These are phyloP conservation scores for Aurifilum marmelostoma DNA, from an alignment of 2,329 filamentous ascomycete genomes.

Conservation along the genomic window DNA sequence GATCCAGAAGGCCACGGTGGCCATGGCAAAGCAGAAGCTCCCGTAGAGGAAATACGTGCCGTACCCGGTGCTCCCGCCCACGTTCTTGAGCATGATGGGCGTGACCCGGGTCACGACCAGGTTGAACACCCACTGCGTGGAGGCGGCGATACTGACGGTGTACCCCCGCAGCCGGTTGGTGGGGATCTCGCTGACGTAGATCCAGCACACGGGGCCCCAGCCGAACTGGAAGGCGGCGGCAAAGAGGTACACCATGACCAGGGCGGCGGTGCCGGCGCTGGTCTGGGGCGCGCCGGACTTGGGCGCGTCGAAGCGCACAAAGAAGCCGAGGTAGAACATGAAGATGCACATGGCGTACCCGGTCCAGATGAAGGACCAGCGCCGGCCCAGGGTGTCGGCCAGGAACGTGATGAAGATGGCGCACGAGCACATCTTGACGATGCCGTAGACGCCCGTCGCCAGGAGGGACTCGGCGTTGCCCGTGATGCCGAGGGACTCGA, in stretches of 20 bases:
- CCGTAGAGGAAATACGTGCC: conserved; percentile 67
- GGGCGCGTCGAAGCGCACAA: conserved; percentile 53
- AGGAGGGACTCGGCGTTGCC: conserved; percentile 58
- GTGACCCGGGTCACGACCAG: conserved; percentile 64
- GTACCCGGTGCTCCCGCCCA: conserved; percentile 28
- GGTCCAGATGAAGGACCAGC: conserved; percentile 62
- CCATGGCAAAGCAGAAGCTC: conserved; percentile 60
- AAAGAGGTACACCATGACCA: conserved; percentile 67
- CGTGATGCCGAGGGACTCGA: conserved; percentile 41
- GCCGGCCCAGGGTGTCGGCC: conserved; percentile 62
- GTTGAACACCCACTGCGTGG: conserved; percentile 68
- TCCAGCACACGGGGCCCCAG: conserved; percentile 69
- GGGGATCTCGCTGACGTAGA: conserved; percentile 66
- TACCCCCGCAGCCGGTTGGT: conserved; percentile 60
- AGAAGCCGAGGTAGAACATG: conserved; percentile 67
- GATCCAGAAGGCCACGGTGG: conserved; percentile 28
- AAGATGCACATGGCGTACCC: conserved; percentile 35
- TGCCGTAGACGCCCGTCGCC: conserved; percentile 65
- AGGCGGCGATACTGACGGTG: conserved; percentile 64
- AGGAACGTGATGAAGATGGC: conserved; percentile 62
- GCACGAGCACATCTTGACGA: conserved; percentile 63
- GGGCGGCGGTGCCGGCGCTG: conserved; percentile 54
- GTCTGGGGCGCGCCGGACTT: conserved; percentile 42
- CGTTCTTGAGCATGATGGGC: conserved; percentile 59
- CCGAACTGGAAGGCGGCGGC: conserved; percentile 63